Evolutionary conservation across 139 green algal species (phyloP), one percentile per base, ranked within the genome.

Genomic region (Chlamydomonas incerta): DNA sequence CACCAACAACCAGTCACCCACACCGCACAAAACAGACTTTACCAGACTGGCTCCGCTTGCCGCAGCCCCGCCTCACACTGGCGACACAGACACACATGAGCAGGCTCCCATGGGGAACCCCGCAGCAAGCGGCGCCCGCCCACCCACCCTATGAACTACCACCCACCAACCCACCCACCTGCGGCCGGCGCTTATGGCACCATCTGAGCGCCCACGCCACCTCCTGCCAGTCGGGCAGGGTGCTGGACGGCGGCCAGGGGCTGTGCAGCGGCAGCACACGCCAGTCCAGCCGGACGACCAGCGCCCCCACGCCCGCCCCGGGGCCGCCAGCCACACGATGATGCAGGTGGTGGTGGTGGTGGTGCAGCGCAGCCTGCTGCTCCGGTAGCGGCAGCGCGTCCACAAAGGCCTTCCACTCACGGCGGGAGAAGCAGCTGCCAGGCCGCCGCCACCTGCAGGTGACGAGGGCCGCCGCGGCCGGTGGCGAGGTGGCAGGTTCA

Each of bases 221-320:
- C 47, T 75, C 79, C 79, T 75, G 47, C 79, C 65, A 75, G 31
- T 37, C 57, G 26, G 79, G 79, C 79, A 58, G 46, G 18, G 23
- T 13, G 3, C 4, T 50, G 41, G 50, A 31, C n/a, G 79, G 79
- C 11, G n/a, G 21, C 79, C 79, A 85, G 18, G 57, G 26, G 33
- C 79, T 75, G 6, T 14, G 37, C 31, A 75, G 47, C 79, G 79
- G 79, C 66, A 85, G 67, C n/a, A 67, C 31, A 15, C 79, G 79
- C 79, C 65, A 75, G 79, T 85, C 79, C 46, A 85, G 0, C 0
- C 79, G 79, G 47, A 85, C 20, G 29, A 15, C 0, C 41, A 83
- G 41, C 2, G 41, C 41, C 41, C 28, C 15, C 28, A 1, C 15
- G 17, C 73, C 33, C 0, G 21, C 3, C 2, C 9, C 28, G 28